These are phyloP conservation scores for Exserohilum rostratum DNA, from an alignment of 2,329 filamentous ascomycete genomes.

Conservation along the genomic window DNA sequence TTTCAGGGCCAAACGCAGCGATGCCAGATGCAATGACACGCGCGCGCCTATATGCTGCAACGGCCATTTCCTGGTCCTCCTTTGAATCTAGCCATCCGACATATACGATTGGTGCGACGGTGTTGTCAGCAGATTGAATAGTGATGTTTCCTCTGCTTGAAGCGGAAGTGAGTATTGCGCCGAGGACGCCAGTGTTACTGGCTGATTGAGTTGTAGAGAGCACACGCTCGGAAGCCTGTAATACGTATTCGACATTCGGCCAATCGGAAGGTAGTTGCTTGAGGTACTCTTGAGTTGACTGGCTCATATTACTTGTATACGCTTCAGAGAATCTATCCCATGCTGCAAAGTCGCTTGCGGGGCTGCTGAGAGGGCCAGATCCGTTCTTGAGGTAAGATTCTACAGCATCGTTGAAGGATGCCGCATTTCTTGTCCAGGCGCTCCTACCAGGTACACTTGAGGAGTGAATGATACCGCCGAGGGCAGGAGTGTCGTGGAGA, in stretches of 20 bases:
- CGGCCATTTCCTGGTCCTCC: slow-evolving; percentile 11
- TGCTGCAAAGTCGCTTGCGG: slow-evolving; percentile 10
- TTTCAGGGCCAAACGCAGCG: slow-evolving; percentile 8
- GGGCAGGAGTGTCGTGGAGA: slow-evolving; percentile 7
- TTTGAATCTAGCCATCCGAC: slow-evolving; percentile 8
- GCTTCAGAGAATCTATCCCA: slow-evolving; percentile 6
- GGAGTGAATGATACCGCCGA: slow-evolving; percentile 3
- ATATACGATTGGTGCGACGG: slow-evolving; percentile 1
- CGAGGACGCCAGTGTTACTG: slow-evolving; percentile 9
- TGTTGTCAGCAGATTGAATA: slow-evolving; percentile 10
- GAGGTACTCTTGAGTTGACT: slow-evolving; percentile 5
- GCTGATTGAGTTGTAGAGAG: background rate
- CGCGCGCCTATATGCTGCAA: slow-evolving; percentile 10
- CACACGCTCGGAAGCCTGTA: slow-evolving; percentile 5
- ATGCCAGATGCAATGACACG: slow-evolving; percentile 7
- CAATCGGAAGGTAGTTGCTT: slow-evolving; percentile 4
- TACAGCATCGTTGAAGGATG: slow-evolving; percentile 4
- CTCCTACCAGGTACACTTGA: slow-evolving; percentile 10
- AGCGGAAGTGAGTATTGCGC: slow-evolving; percentile 7
- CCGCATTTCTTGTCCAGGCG: slow-evolving; percentile 3
- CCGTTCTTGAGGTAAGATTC: slow-evolving; percentile 9
- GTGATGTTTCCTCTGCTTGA: slow-evolving; percentile 10
- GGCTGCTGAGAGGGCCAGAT: slow-evolving; percentile 12
- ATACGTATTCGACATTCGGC: slow-evolving; percentile 8
- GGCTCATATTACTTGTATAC: slow-evolving; percentile 8